Evolutionary conservation across 352 stramenopile genomes (phyloP).

Genomic region (Pythium biforme): DNA sequence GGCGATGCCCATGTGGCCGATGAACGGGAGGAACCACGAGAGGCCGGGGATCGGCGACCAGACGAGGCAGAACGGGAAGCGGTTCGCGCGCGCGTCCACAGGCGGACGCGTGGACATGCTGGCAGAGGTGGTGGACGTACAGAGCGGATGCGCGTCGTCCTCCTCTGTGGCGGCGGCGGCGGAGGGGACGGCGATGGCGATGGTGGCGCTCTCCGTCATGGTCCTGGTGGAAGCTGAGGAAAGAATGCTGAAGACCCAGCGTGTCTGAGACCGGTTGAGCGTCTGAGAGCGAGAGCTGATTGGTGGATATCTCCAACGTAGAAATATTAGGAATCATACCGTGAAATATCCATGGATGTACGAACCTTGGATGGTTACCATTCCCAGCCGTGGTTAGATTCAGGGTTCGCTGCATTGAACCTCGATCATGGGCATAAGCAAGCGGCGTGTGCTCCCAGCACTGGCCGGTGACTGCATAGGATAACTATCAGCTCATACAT

Average conservation of each 20-base stretch:
- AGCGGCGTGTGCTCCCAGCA: too few species aligned
- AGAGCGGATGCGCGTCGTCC: slow-evolving; percentile 6
- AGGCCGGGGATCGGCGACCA: slow-evolving; percentile 90
- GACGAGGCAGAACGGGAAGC: slow-evolving; percentile 92
- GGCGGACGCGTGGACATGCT: background rate
- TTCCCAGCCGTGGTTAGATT: too few species aligned
- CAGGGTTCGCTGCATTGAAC: too few species aligned
- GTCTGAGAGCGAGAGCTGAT: background rate
- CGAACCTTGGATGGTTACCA: too few species aligned
- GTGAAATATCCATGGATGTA: background rate
- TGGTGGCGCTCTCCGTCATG: background rate
- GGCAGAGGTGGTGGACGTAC: background rate
- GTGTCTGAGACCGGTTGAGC: background rate
- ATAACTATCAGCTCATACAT: too few species aligned
- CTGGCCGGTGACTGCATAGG: too few species aligned
- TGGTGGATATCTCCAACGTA: background rate
- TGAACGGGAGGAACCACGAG: slow-evolving; percentile 94
- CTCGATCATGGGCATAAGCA: too few species aligned
- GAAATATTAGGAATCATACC: background rate
- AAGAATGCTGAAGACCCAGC: too few species aligned
- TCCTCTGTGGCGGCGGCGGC: background rate
- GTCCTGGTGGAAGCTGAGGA: background rate
- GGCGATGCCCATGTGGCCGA: slow-evolving; percentile 94
- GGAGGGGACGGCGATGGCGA: background rate
- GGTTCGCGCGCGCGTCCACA: slow-evolving; percentile 28